Conservation (phyloP, 2,329 filamentous ascomycete species). For the Colletotrichum nymphaeae region DNA sequence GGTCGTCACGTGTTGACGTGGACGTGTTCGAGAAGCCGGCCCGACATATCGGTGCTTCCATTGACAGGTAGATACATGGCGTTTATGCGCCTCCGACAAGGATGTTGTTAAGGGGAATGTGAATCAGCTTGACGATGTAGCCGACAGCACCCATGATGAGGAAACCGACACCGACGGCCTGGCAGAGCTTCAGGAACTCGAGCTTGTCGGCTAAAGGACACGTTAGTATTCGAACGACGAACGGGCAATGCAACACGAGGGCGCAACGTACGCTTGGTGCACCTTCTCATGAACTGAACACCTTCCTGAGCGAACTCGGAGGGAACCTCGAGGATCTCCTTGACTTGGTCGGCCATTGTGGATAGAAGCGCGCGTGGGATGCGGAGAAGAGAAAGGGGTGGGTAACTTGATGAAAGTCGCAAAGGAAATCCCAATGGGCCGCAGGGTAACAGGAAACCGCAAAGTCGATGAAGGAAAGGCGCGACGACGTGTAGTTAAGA, state of each 20-base stretch:
- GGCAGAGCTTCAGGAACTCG: constrained; percentile 58
- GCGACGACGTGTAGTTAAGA: constrained; percentile 31
- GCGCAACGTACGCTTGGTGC: constrained; percentile 67
- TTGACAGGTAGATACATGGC: background rate
- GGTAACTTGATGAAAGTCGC: constrained; percentile 12
- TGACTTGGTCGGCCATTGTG: constrained; percentile 74
- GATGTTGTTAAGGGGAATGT: constrained; percentile 78
- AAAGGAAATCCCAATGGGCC: constrained; percentile 23
- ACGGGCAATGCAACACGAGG: background rate
- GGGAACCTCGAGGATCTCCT: constrained; percentile 77
- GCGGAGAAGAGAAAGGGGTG: constrained; percentile 12
- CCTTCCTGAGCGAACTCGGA: constrained; percentile 73
- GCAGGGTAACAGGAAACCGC: background rate
- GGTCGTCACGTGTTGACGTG: constrained; percentile 12
- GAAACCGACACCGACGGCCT: constrained; percentile 76
- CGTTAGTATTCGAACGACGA: constrained; percentile 1
- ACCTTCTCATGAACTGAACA: constrained; percentile 71
- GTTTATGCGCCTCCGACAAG: constrained; percentile 73
- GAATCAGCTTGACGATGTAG: constrained; percentile 78
- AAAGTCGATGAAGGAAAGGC: constrained; percentile 15
- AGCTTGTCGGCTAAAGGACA: constrained; percentile 46
- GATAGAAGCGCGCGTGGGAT: constrained; percentile 28
- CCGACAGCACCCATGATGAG: constrained; percentile 78
- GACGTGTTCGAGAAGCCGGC: constrained; percentile 12
- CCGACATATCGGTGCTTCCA: constrained; percentile 12